Evolutionary conservation across 179 eudicot species (phyloP).

Genomic region (Gypsophila paniculata): DNA sequence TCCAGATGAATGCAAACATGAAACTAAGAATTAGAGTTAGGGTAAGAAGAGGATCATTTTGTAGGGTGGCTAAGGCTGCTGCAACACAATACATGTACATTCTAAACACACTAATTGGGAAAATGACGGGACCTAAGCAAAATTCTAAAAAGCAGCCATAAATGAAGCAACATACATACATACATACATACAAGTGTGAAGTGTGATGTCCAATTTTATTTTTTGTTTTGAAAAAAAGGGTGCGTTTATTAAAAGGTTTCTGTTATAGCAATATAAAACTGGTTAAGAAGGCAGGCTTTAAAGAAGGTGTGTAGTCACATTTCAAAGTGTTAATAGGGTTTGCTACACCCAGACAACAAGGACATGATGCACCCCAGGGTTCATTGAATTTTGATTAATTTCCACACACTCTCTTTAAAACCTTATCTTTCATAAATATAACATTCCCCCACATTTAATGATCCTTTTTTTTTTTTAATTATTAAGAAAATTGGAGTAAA

Average conservation of each 20-base stretch:
- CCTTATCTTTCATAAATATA: neutral
- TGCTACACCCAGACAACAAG: constrained; percentile 19
- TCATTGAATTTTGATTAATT: constrained; percentile 4
- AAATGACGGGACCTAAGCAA: constrained; percentile 5
- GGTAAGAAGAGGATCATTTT: constrained; percentile 8
- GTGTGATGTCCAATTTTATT: neutral
- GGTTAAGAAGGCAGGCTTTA: neutral
- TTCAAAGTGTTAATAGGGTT: constrained; percentile 1
- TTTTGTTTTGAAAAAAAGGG: neutral
- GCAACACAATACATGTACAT: constrained; percentile 5
- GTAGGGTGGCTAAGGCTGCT: constrained; percentile 7
- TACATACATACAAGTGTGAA: neutral
- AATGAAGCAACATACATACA: neutral
- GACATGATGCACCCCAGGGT: neutral
- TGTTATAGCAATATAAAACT: constrained; percentile 7
- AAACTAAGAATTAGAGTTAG: neutral
- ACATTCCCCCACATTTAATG: neutral
- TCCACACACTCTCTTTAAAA: neutral
- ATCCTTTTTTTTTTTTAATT: too few relatives aligned
- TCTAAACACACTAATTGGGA: constrained; percentile 13
- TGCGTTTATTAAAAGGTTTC: constrained; percentile 3
- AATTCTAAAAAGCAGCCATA: constrained; percentile 1
- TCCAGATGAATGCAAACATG: too few relatives aligned
- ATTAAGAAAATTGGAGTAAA: too few relatives aligned
- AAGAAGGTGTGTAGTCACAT: constrained; percentile 18